phyloP scores from a whole-genome alignment of 2,329 filamentous ascomycete species.

The Ophiostoma sp. region DNA sequence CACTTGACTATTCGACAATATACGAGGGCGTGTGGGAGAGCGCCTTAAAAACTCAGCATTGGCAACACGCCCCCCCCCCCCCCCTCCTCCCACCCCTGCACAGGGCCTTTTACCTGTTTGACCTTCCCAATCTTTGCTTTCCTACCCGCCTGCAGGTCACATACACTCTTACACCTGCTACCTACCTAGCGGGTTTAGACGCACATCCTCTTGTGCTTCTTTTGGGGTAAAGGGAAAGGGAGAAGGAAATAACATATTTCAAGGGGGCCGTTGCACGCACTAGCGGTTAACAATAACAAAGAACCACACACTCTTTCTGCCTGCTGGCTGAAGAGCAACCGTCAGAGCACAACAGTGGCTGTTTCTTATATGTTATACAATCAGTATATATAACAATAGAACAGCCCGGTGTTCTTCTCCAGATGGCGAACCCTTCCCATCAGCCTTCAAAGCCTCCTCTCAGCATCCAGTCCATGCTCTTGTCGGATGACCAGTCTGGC shows the following conservation, averaged over 20 bases:
- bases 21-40: neutral
- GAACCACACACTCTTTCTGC: neutral
- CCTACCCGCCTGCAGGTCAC: neutral
- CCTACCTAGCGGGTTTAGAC: neutral
- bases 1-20: neutral
- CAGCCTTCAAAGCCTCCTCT: conserved; percentile 47
- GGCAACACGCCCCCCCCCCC: neutral
- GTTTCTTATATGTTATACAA: neutral
- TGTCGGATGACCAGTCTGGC: conserved; percentile 40
- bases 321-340: neutral
- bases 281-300: conserved; percentile 6
- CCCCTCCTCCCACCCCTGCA: neutral
- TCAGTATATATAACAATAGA: conserved; percentile 21
- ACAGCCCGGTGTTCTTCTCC: conserved; percentile 28
- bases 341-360: neutral
- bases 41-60: neutral
- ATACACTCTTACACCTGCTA: neutral
- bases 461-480: conserved; percentile 48
- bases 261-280: conserved; percentile 7
- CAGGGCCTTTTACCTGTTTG: neutral
- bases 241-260: neutral
- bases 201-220: neutral
- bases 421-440: conserved; percentile 34
- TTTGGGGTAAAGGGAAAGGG: neutral
- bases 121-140: neutral